phyloP scores from a whole-genome alignment of 305 asterid genomes.

The Solanum hybrid region DNA sequence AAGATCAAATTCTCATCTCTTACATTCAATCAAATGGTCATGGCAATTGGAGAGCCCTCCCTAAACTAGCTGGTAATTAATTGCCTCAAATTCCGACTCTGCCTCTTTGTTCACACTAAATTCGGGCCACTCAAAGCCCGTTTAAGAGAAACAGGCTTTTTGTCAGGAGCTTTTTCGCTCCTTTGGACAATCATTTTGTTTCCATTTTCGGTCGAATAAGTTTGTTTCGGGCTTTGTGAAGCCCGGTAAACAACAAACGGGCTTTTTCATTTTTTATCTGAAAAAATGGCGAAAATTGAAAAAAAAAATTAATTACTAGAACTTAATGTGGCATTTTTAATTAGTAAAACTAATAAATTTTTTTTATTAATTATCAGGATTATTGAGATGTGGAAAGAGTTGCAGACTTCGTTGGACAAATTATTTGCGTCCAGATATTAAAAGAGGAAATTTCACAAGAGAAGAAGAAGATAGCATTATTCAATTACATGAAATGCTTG shows the following conservation, averaged over 20 bases:
- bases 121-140: background rate
- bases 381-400: conserved; percentile 82
- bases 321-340: background rate
- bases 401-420: conserved; percentile 86
- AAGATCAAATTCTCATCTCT: conserved; percentile 61
- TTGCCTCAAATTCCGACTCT: background rate
- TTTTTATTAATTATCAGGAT: conserved; percentile 24
- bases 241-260: background rate
- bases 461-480: conserved; percentile 79
- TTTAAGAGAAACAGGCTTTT: background rate
- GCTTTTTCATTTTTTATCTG: background rate
- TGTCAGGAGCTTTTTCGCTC: background rate
- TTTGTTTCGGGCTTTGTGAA: background rate
- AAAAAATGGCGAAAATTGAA: background rate
- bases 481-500: conserved; percentile 55
- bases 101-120: rapidly evolving
- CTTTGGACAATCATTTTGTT: background rate
- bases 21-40: conserved; percentile 61
- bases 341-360: background rate
- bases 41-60: conserved; percentile 88
- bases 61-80: conserved; percentile 68
- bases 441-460: conserved; percentile 69
- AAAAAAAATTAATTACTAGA: no score
- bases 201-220: background rate
- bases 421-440: conserved; percentile 72